These are phyloP conservation scores for Penicillium canariense DNA, from an alignment of 495 filamentous ascomycete genomes.

Conservation along the genomic window DNA sequence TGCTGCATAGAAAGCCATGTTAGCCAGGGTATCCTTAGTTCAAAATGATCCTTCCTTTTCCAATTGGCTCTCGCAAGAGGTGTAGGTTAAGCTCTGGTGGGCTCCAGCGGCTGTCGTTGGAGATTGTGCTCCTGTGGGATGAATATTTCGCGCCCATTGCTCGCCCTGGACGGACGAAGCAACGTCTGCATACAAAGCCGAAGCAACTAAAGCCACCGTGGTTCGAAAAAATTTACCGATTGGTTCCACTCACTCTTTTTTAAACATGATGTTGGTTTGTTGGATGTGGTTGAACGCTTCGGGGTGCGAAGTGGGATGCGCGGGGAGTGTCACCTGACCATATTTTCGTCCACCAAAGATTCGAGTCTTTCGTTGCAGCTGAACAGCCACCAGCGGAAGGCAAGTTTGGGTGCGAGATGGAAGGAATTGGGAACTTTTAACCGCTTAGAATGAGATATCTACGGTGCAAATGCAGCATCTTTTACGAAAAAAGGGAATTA, in stretches of 20 bases:
- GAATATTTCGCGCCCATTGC: neutral
- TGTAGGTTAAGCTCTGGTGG: neutral
- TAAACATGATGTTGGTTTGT: constrained; percentile 67
- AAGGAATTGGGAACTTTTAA: too few relatives aligned
- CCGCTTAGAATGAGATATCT: too few relatives aligned
- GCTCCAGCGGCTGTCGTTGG: neutral
- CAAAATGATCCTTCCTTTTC: neutral
- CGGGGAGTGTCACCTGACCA: constrained; percentile 35
- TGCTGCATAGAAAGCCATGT: constrained; percentile 43
- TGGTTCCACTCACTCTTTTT: constrained; percentile 69
- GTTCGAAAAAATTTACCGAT: neutral
- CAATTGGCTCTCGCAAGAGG: neutral
- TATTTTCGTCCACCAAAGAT: too few relatives aligned
- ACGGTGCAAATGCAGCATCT: too few relatives aligned
- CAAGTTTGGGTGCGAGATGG: too few relatives aligned
- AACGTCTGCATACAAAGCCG: neutral
- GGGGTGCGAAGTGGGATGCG: constrained; percentile 31
- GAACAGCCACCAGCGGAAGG: neutral
- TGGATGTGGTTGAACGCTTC: constrained; percentile 10
- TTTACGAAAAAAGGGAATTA: neutral
- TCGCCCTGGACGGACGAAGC: neutral
- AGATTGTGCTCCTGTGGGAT: neutral
- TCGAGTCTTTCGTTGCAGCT: neutral
- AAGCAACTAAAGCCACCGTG: neutral
- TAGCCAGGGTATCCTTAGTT: constrained; percentile 3